These are phyloP conservation scores for Botrytis cinerea DNA, from an alignment of 2,329 filamentous ascomycete species.

Conservation along the genomic window DNA sequence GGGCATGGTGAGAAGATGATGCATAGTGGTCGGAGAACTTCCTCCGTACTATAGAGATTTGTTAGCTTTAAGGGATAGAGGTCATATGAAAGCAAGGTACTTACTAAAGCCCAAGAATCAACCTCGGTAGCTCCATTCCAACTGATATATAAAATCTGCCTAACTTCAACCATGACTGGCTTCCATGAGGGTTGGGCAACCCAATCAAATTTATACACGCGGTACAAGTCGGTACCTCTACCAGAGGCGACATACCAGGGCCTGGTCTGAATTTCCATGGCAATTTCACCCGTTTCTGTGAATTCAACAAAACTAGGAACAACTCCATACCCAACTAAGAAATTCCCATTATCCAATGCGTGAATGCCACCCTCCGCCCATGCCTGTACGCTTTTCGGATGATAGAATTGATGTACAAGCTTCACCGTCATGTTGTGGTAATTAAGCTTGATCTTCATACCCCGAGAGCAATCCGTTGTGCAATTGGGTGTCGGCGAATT, in stretches of 20 bases:
- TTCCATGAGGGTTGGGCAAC: slow-evolving; percentile 36
- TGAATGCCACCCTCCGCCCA: slow-evolving; percentile 50
- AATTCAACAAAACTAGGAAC: slow-evolving; percentile 53
- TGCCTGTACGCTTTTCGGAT: slow-evolving; percentile 44
- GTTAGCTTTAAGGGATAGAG: neutral
- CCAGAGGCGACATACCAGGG: slow-evolving; percentile 36
- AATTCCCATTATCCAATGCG: slow-evolving; percentile 48
- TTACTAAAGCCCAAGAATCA: slow-evolving; percentile 30
- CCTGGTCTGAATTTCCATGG: slow-evolving; percentile 49
- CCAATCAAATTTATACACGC: slow-evolving; percentile 38
- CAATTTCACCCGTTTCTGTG: slow-evolving; percentile 43
- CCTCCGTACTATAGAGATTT: neutral
- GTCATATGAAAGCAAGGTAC: neutral
- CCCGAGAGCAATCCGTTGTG: slow-evolving; percentile 31
- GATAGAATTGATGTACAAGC: slow-evolving; percentile 45
- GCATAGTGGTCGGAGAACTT: neutral
- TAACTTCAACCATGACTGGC: slow-evolving; percentile 32
- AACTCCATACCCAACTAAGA: slow-evolving; percentile 53
- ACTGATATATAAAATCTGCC: slow-evolving; percentile 37
- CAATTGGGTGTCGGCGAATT: slow-evolving; percentile 20
- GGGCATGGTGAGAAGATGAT: neutral
- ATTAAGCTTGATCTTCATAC: slow-evolving; percentile 46
- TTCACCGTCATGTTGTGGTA: slow-evolving; percentile 47
- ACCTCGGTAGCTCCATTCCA: slow-evolving; percentile 44
- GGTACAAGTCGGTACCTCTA: slow-evolving; percentile 33